phyloP scores from a whole-genome alignment of 1,284 basidiomycete genomes.

The Earliella scabrosa region DNA sequence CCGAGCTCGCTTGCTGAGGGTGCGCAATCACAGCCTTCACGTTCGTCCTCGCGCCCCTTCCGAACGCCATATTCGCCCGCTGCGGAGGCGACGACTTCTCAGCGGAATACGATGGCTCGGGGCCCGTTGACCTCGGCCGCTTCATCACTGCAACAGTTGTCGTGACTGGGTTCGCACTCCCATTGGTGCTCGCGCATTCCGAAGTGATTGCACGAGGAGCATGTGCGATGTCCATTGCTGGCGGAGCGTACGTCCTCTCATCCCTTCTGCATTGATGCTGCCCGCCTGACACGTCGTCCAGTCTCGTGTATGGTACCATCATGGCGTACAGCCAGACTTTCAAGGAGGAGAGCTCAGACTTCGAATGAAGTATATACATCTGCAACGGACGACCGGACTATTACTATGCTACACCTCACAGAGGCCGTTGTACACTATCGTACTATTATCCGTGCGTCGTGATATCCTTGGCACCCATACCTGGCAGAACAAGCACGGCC shows the following conservation, averaged over 20 bases:
- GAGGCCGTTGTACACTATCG: slow-evolving; percentile 29
- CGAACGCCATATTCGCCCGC: slow-evolving; percentile 89
- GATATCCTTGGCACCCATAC: slow-evolving; percentile 12
- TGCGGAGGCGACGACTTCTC: slow-evolving; percentile 88
- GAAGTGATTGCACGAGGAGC: slow-evolving; percentile 86
- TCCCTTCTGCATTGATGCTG: background rate
- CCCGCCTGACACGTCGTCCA: slow-evolving; percentile 34
- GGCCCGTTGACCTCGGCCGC: slow-evolving; percentile 81
- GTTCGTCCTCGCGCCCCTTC: slow-evolving; percentile 94
- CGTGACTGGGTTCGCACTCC: slow-evolving; percentile 92
- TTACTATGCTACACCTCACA: slow-evolving; percentile 24
- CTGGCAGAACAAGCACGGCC: background rate
- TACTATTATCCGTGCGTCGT: slow-evolving; percentile 19
- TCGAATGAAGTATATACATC: slow-evolving; percentile 48
- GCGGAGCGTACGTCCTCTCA: slow-evolving; percentile 72
- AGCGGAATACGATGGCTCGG: slow-evolving; percentile 59
- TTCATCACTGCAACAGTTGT: slow-evolving; percentile 93
- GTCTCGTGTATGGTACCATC: slow-evolving; percentile 94
- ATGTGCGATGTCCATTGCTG: slow-evolving; percentile 92
- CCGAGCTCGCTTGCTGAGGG: background rate
- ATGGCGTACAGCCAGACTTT: slow-evolving; percentile 87
- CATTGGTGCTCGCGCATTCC: slow-evolving; percentile 91
- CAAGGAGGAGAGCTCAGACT: slow-evolving; percentile 76
- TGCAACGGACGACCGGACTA: slow-evolving; percentile 17
- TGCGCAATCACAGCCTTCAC: slow-evolving; percentile 70